A percentile compares a stretch with the other conserved stretches of the same genome.
These are phyloP conservation scores for Lepiota venenata DNA, from an alignment of 768 basidiomycete genomes.

Conservation along the genomic window DNA sequence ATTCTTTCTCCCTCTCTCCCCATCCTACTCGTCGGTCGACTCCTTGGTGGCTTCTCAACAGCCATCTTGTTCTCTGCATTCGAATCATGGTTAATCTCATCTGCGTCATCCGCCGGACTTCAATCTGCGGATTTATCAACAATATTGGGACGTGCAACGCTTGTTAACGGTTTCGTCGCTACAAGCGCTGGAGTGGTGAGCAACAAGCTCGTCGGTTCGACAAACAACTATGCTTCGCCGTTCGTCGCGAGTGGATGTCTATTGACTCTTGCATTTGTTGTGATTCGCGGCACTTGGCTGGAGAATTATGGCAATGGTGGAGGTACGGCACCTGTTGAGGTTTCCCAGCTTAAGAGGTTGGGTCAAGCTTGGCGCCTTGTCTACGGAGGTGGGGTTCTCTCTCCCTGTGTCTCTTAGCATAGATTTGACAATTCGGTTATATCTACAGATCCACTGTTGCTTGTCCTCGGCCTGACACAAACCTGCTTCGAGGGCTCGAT, in stretches of 20 bases:
- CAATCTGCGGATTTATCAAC: slow-evolving; percentile 56
- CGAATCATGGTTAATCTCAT: slow-evolving; percentile 74
- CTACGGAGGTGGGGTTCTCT: slow-evolving; percentile 33
- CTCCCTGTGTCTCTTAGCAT: not conserved
- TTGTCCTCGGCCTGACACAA: slow-evolving; percentile 68
- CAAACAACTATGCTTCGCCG: slow-evolving; percentile 54
- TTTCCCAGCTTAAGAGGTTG: slow-evolving; percentile 52
- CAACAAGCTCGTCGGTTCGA: slow-evolving; percentile 57
- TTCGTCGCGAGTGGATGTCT: slow-evolving; percentile 62
- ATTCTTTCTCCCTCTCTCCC: slow-evolving; percentile 56
- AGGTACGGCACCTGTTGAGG: slow-evolving; percentile 28
- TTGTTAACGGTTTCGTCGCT: slow-evolving; percentile 73
- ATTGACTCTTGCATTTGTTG: slow-evolving; percentile 50
- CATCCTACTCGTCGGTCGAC: slow-evolving; percentile 57
- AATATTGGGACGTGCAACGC: slow-evolving; percentile 71
- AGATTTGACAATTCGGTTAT: not conserved
- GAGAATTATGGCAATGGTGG: slow-evolving; percentile 66
- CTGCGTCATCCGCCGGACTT: slow-evolving; percentile 48
- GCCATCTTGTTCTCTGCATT: slow-evolving; percentile 76
- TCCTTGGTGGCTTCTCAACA: slow-evolving; percentile 69
- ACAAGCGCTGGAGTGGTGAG: slow-evolving; percentile 62
- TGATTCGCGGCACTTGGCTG: slow-evolving; percentile 56
- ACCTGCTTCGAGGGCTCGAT: slow-evolving; percentile 84
- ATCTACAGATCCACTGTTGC: slow-evolving; percentile 50
- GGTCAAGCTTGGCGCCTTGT: slow-evolving; percentile 58